Percentiles rank a stretch among this genome's conserved stretches.
phyloP scores from a whole-genome alignment of 2,329 filamentous ascomycete species.

The Mycogone perniciosa region DNA sequence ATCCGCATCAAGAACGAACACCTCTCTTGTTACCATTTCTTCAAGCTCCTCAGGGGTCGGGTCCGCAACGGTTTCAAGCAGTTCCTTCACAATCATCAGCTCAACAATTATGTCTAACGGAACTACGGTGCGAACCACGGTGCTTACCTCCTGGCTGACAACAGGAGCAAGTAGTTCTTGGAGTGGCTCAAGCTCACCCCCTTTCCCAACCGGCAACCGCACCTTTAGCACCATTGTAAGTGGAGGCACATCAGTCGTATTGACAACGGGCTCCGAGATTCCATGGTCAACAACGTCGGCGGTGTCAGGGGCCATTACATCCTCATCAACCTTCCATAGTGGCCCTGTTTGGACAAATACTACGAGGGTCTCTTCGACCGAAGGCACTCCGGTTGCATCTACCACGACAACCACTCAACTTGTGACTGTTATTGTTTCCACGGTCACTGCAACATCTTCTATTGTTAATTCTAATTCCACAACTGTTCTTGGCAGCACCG shows the following conservation, averaged over 20 bases:
- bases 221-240: conserved; percentile 10
- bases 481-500: neutral
- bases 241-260: conserved; percentile 9
- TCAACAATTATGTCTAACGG: conserved; percentile 1
- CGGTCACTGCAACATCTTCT: conserved; percentile 1
- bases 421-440: conserved; percentile 8
- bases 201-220: conserved; percentile 14
- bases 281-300: conserved; percentile 13
- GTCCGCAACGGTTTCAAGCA: neutral
- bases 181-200: conserved; percentile 1
- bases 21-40: neutral
- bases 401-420: conserved; percentile 8
- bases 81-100: neutral
- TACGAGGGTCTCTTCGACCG: conserved; percentile 1
- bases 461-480: neutral
- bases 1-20: conserved; percentile 1
- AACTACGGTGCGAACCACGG: conserved; percentile 4
- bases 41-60: neutral
- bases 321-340: neutral
- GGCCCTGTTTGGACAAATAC: conserved; percentile 11
- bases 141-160: conserved; percentile 10
- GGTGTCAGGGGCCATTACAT: conserved; percentile 12
- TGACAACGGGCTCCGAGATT: conserved; percentile 10
- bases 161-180: neutral
- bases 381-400: neutral